Base-by-base conservation (phyloP, 2,329 filamentous ascomycete species). In the Penicillium sp. region DNA sequence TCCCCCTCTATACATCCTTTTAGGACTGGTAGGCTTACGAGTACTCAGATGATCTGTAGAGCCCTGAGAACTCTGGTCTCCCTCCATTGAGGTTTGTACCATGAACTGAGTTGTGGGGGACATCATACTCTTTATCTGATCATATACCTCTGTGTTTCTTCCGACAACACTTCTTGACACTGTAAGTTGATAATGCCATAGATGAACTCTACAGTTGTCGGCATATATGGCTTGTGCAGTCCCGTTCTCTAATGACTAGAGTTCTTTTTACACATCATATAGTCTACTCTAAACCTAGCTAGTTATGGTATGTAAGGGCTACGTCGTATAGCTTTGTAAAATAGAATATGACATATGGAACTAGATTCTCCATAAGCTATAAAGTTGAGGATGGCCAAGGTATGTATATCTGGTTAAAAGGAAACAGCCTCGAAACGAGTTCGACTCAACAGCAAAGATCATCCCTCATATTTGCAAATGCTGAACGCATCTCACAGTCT, bases 171-270 rank as follows among this genome's bases (percentile, higher is more conserved):
- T 8, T 14, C 14, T 24, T 4, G 10, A 3, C 11, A 2, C 20
- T 14, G 5, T 8, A 22, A 40, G 13, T 16, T 6, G 18, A 40
- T 2, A 42, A 10, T 24, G 3, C 20, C 7, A 4, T 22, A 14
- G 2, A 40, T 4, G 2, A 9, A 9, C 20, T 22, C 3, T 5
- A 6, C 5, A 2, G 7, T 3, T 2, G 2, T 14, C 22, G 16
- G 10, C 11, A 26, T n/a, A 42, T 42, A 26, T 11, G 1, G 4
- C 22, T 24, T 16, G 7, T 10, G 22, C 22, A 26, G 14, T 11
- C 24, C 1, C 4, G n/a, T 1, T 3, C 2, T 8, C 1, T n/a
- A 8, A n/a, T 8, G 2, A n/a, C 14, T 11, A 3, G 11, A 13
- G 6, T 44, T 44, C 9, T 31, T 18, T 20, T 4, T 20, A 11